These are phyloP conservation scores for Ogataea methanolica DNA, from an alignment of 805 yeast genomes.

Conservation along the genomic window DNA sequence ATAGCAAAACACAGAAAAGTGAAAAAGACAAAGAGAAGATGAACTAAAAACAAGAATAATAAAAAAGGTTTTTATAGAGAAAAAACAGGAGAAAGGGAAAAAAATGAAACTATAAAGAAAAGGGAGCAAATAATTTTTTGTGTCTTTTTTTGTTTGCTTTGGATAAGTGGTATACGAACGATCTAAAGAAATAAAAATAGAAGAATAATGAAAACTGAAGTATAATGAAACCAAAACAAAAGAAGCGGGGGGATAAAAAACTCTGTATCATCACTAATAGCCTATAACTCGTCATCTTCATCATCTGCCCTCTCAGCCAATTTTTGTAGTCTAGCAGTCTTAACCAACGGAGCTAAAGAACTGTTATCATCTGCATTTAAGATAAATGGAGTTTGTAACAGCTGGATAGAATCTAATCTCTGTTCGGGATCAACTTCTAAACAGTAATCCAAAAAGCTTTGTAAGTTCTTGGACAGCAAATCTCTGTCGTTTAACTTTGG, in stretches of 20 bases:
- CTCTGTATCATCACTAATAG: too few species aligned
- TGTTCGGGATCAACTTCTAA: conserved; percentile 78
- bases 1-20: not conserved
- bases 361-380: conserved; percentile 55
- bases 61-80: not conserved
- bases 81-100: not conserved
- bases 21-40: not conserved
- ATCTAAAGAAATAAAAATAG: too few species aligned
- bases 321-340: conserved; percentile 66
- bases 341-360: conserved; percentile 69
- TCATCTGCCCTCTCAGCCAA: conserved; percentile 27
- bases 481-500: conserved; percentile 75
- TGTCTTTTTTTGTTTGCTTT: too few species aligned
- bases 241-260: too few species aligned
- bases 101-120: too few species aligned
- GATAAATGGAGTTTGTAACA: conserved; percentile 65
- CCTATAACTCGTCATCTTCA: conserved; percentile 16
- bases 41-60: not conserved
- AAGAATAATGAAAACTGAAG: too few species aligned
- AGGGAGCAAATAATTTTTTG: too few species aligned
- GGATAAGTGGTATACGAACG: too few species aligned
- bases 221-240: too few species aligned
- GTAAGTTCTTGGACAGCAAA: conserved; percentile 59
- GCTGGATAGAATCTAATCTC: conserved; percentile 72
- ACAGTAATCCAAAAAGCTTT: conserved; percentile 69